Percentiles rank a stretch among this genome's conserved stretches.
These are phyloP conservation scores for Botryotinia globosa DNA, from an alignment of 2,329 filamentous ascomycete species.

Conservation along the genomic window DNA sequence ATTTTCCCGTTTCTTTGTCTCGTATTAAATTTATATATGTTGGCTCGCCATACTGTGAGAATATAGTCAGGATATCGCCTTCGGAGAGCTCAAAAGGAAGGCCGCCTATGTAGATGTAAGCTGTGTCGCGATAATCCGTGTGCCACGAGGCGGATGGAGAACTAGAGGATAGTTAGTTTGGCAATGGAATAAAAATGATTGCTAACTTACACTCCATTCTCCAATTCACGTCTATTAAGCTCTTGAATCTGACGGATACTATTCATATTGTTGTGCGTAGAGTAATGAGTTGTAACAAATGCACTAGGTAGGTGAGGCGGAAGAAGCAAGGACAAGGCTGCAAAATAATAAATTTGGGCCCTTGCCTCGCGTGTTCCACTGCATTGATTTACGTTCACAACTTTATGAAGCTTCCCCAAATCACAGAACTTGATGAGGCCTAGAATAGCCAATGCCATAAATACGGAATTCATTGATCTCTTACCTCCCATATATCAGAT, in stretches of 20 bases:
- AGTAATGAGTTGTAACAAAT: not conserved
- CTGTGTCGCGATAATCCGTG: slow-evolving; percentile 94
- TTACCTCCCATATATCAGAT: slow-evolving; percentile 5
- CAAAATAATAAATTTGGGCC: slow-evolving; percentile 16
- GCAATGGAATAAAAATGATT: not conserved
- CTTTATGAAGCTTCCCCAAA: slow-evolving; percentile 24
- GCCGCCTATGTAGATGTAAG: slow-evolving; percentile 94
- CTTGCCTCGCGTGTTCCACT: slow-evolving; percentile 22
- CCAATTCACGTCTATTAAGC: slow-evolving; percentile 92
- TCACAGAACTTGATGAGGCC: slow-evolving; percentile 12
- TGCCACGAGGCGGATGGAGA: slow-evolving; percentile 91
- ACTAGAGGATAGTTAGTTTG: slow-evolving; percentile 44
- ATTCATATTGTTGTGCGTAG: slow-evolving; percentile 63
- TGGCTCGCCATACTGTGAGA: slow-evolving; percentile 95
- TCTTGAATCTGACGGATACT: slow-evolving; percentile 87
- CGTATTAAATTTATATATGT: slow-evolving; percentile 88
- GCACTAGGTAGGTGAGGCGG: not conserved
- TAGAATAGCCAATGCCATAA: slow-evolving; percentile 18
- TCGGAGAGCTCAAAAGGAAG: slow-evolving; percentile 90
- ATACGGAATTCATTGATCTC: slow-evolving; percentile 1
- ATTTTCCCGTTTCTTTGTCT: slow-evolving; percentile 95
- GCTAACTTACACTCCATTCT: slow-evolving; percentile 69
- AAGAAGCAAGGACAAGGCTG: slow-evolving; percentile 15
- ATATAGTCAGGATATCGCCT: slow-evolving; percentile 93
- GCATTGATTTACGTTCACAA: slow-evolving; percentile 26